Conservation (phyloP, 2,329 filamentous ascomycete species). For the Alternaria rosae region DNA sequence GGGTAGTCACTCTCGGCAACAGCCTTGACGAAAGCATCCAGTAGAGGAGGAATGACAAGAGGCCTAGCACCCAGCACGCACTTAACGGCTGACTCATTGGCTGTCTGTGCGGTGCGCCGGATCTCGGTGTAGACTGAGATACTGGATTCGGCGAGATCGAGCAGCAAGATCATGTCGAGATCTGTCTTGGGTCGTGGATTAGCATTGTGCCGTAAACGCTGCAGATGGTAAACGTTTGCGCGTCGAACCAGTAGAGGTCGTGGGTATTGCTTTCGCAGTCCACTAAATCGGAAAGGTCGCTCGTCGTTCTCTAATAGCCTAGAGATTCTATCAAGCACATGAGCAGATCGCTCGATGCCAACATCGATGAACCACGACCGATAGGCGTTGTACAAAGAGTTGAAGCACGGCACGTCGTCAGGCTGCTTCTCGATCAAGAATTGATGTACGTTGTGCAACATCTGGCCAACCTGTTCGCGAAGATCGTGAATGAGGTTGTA, state of each 20-base stretch:
- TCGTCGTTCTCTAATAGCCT: conserved; percentile 86
- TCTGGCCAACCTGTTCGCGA: conserved; percentile 78
- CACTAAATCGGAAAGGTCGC: conserved; percentile 92
- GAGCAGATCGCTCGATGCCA: conserved; percentile 92
- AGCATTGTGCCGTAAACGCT: conserved; percentile 93
- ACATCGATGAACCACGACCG: conserved; percentile 97
- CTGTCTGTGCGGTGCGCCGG: conserved; percentile 88
- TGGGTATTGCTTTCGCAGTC: conserved; percentile 89
- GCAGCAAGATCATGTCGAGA: conserved; percentile 83
- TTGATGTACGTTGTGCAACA: conserved; percentile 82
- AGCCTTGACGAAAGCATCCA: conserved; percentile 79
- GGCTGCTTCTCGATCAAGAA: conserved; percentile 87
- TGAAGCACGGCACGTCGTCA: conserved; percentile 96
- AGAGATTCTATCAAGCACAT: conserved; percentile 86
- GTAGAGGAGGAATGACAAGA: conserved; percentile 86
- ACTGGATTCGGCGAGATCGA: conserved; percentile 88
- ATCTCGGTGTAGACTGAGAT: conserved; percentile 95
- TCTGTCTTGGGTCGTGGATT: conserved; percentile 86
- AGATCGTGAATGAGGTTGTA: conserved; percentile 82
- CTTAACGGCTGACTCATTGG: conserved; percentile 92
- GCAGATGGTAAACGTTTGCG: conserved; percentile 92
- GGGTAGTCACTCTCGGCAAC: conserved; percentile 83
- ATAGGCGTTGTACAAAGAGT: conserved; percentile 88
- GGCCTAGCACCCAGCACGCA: conserved; percentile 86
- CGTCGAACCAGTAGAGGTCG: conserved; percentile 89